Evolutionary conservation across 805 yeast species (phyloP).

Genomic region (Kuraishia molischiana): DNA sequence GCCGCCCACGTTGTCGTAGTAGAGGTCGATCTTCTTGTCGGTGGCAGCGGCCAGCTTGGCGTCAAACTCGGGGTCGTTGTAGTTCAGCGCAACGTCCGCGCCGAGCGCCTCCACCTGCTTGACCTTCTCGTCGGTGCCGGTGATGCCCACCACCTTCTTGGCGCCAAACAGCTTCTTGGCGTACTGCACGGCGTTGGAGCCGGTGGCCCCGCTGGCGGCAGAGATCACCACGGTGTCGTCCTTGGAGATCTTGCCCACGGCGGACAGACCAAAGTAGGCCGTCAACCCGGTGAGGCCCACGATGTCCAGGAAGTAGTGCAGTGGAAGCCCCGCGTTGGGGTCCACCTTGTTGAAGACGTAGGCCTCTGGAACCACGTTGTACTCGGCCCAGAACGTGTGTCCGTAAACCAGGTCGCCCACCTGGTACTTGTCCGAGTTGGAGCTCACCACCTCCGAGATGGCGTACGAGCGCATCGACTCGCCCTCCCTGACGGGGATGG

Average conservation of each 20-base stretch:
- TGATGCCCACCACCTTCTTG: conserved; percentile 46
- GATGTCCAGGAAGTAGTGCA: conserved; percentile 34
- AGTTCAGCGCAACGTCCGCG: conserved; percentile 43
- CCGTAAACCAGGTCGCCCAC: conserved; percentile 36
- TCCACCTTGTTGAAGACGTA: conserved; percentile 21
- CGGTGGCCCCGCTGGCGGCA: conserved; percentile 75
- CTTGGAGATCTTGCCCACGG: conserved; percentile 35
- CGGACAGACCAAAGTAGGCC: conserved; percentile 45
- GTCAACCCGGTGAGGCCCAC: conserved; percentile 53
- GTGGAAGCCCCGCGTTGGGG: conserved; percentile 16
- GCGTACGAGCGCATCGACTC: conserved; percentile 37
- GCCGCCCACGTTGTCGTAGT: conserved; percentile 61
- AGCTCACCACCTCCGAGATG: conserved; percentile 37
- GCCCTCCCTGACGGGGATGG: conserved; percentile 29
- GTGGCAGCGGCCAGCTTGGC: conserved; percentile 32
- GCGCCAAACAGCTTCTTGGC: conserved; percentile 45
- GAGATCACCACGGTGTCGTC: conserved; percentile 42
- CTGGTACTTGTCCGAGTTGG: conserved; percentile 27
- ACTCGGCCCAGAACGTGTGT: conserved; percentile 37
- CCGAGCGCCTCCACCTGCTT: conserved; percentile 44
- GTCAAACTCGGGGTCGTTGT: conserved; percentile 31
- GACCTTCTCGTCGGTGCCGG: conserved; percentile 50
- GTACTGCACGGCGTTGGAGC: conserved; percentile 46
- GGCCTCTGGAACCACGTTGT: conserved; percentile 23
- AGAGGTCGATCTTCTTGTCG: conserved; percentile 38